phyloP scores from a whole-genome alignment of 495 filamentous ascomycete genomes.

The Hyaloscypha variabilis region DNA sequence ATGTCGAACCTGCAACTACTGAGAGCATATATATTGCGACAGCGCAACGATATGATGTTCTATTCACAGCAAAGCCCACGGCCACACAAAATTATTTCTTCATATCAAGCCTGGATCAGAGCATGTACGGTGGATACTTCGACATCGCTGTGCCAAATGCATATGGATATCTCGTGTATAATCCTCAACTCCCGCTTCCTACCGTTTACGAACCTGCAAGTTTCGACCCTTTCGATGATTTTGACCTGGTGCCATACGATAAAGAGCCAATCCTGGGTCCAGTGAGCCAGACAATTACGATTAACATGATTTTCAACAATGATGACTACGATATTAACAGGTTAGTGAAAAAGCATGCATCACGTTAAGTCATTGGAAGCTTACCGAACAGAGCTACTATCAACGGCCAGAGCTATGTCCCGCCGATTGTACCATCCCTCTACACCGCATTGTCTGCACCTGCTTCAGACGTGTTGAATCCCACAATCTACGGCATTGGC shows the following conservation, averaged over 20 bases:
- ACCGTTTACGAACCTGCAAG: no score
- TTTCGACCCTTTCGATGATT: no score
- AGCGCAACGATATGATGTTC: conserved; percentile 45
- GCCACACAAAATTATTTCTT: conserved; percentile 3
- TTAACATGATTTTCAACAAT: not conserved
- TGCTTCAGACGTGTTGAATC: conserved; percentile 35
- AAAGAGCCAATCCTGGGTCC: not conserved
- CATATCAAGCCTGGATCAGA: conserved; percentile 49
- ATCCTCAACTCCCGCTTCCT: not conserved
- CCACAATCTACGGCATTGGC: conserved; percentile 65
- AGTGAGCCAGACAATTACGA: not conserved
- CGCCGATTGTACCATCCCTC: conserved; percentile 75
- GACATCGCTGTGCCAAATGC: conserved; percentile 3
- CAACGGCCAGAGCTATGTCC: conserved; percentile 73
- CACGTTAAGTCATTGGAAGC: conserved; percentile 39
- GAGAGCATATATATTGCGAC: conserved; percentile 48
- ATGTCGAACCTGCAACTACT: conserved; percentile 56
- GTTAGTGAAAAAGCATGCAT: not conserved
- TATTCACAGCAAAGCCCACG: conserved; percentile 49
- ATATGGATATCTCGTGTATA: conserved; percentile 10
- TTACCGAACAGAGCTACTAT: conserved; percentile 51
- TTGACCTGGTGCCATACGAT: no score
- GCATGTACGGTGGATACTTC: not conserved
- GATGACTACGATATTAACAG: not conserved
- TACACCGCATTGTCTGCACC: conserved; percentile 69